Base-by-base conservation (phyloP, 768 basidiomycete genomes). In the Auriscalpium microsporum region DNA sequence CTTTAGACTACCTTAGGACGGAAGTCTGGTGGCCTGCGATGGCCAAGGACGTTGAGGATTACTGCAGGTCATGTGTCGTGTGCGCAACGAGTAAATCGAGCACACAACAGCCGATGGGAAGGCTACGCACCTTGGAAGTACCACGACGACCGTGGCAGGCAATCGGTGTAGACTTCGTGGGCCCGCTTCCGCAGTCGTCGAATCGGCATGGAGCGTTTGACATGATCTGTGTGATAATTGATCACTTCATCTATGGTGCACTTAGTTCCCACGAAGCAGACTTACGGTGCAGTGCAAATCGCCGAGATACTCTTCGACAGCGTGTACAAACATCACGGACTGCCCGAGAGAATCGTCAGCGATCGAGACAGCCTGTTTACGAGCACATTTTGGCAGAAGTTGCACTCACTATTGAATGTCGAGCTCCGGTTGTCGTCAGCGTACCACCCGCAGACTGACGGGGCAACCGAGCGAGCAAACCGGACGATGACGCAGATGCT, bases 351-450 rank as follows among this genome's bases (percentile, higher is more conserved):
- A 0, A 74, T 80, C 0, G 63, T 79, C 0, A 72, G 69, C 14
- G 75, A 78, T 52, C 58, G 74, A 1, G 75, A 77, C 53, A 57
- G 68, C 0, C 58, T 73, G 4, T 79, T 78, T 59, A 78, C 73
- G 0, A 72, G 73, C n/a, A 52, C 45, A 0, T 78, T 78, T 56
- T 78, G 76, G 78, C 48, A 52, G 9, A 62, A 66, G 8, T 58
- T 78, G 0, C 63, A 73, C 55, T 45, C 57, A 42, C 62, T 63
- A 8, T 52, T 72, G 0, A 68, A 69, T 0, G 62, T 64, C 0
- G 64, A 70, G 13, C 61, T 73, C 0, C 48, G 62, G 1, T 68
- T 78, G 68, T 75, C 72, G 0, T 72, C 69, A 0, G 60, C 73
- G 0, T 77, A 68, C 53, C 76, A 78, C 54, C 76, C 76, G 0